phyloP scores from a whole-genome alignment of 306 rosid species.

The Lathyrus oleraceus region DNA sequence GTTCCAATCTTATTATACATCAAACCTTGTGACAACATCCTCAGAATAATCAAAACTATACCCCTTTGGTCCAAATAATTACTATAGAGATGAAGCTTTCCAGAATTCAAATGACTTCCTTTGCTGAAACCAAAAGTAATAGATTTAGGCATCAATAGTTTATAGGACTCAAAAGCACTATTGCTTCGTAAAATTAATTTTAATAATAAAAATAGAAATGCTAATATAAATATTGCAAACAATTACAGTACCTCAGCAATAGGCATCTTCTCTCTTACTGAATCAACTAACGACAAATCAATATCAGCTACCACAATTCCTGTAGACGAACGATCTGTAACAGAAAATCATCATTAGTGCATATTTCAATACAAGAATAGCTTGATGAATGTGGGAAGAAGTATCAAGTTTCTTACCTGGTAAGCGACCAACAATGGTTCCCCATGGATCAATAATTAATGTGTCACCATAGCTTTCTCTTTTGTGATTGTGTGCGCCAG shows the following conservation, averaged over 20 bases:
- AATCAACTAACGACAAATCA: constrained; percentile 70
- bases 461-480: constrained; percentile 94
- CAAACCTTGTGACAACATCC: too few species aligned
- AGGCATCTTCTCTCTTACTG: constrained; percentile 87
- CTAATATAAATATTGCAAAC: background rate
- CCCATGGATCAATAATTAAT: constrained; percentile 94
- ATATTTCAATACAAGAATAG: background rate
- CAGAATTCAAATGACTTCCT: constrained; percentile 79
- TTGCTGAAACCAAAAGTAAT: constrained; percentile 63
- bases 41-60: too few species aligned
- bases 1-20: too few species aligned
- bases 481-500: constrained; percentile 73
- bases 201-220: background rate
- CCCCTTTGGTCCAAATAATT: constrained; percentile 23
- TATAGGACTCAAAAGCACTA: constrained; percentile 3
- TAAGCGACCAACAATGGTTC: constrained; percentile 70
- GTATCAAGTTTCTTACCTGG: constrained; percentile 61
- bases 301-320: constrained; percentile 86
- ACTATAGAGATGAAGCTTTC: constrained; percentile 66
- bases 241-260: constrained; percentile 60
- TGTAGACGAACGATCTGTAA: constrained; percentile 75
- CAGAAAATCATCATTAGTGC: constrained; percentile 1
- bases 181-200: background rate
- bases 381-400: background rate
- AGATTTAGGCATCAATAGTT: constrained; percentile 5